Conservation (phyloP, 192 early-diverging fungal genomes). For the Dissophora ornata region DNA sequence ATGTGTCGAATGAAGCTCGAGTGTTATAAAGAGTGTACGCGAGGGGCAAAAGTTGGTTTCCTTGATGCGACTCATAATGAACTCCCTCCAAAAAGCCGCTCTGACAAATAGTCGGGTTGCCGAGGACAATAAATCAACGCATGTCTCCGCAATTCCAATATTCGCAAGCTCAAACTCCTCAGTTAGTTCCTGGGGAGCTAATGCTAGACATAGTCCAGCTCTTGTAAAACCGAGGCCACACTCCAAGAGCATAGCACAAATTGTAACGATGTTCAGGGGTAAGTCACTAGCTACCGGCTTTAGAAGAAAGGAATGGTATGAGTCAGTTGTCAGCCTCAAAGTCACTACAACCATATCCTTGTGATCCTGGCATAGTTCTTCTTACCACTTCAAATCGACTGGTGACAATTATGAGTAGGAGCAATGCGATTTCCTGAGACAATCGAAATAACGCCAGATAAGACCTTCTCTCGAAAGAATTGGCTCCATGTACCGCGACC, state of each 20-base stretch:
- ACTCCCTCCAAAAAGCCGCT: neutral
- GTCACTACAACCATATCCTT: too few species aligned
- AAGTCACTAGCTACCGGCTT: neutral
- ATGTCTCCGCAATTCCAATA: neutral
- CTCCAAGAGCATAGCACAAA: slow-evolving; percentile 5
- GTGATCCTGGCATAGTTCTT: too few species aligned
- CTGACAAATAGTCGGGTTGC: neutral
- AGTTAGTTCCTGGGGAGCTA: neutral
- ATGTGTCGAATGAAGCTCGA: neutral
- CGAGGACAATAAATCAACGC: neutral
- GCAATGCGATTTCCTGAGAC: slow-evolving; percentile 8
- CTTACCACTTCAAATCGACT: too few species aligned
- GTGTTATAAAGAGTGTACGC: neutral
- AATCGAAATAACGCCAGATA: neutral
- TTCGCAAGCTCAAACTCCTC: neutral
- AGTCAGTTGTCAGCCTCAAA: too few species aligned
- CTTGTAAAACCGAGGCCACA: slow-evolving; percentile 10
- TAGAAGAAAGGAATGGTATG: too few species aligned
- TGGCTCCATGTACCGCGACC: slow-evolving; percentile 4
- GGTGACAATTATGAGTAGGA: too few species aligned
- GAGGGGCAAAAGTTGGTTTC: slow-evolving; percentile 9
- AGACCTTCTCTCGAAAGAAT: neutral
- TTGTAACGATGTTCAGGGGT: neutral
- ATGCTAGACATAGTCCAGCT: slow-evolving; percentile 6
- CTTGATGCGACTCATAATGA: neutral